Evolutionary conservation across 441 rosid species (phyloP).

Genomic region (Pelargonium cotyledonis): DNA sequence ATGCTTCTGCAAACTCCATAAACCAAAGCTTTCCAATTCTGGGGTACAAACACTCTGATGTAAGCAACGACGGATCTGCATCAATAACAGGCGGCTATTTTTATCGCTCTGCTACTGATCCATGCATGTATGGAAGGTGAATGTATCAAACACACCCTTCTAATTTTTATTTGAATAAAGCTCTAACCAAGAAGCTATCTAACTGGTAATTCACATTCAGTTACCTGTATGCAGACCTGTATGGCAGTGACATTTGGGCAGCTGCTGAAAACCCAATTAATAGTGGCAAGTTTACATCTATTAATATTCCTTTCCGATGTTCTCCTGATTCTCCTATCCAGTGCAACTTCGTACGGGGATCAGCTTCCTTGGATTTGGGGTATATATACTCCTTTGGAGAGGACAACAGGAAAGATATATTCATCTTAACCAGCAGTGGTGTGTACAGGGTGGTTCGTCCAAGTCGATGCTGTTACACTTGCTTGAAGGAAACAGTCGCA

Average conservation of each 20-base stretch:
- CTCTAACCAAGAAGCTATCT: neutral
- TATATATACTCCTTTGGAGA: constrained; percentile 22
- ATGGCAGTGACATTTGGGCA: constrained; percentile 19
- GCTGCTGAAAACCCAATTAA: constrained; percentile 18
- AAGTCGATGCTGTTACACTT: constrained; percentile 17
- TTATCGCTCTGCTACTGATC: constrained; percentile 20
- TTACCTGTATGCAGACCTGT: constrained; percentile 23
- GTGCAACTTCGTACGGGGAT: constrained; percentile 3
- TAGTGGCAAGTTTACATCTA: constrained; percentile 20
- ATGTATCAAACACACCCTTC: neutral
- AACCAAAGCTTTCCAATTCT: constrained; percentile 21
- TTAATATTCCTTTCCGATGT: constrained; percentile 13
- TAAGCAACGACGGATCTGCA: constrained; percentile 16
- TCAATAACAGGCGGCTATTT: constrained; percentile 18
- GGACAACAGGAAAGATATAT: constrained; percentile 22
- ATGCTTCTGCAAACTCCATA: constrained; percentile 11
- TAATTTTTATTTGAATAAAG: neutral
- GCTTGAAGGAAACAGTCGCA: constrained; percentile 10
- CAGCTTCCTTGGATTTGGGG: constrained; percentile 12
- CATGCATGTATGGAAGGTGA: constrained; percentile 26
- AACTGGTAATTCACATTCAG: constrained; percentile 1
- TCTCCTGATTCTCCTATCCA: constrained; percentile 21
- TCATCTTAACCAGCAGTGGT: constrained; percentile 19
- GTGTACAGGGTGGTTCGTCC: constrained; percentile 21
- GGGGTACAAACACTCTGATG: constrained; percentile 23